Percentiles rank a stretch among this genome's conserved stretches.
These are phyloP conservation scores for Dendrobium chrysotoxum DNA, from an alignment of 106 monocot genomes.

Conservation along the genomic window DNA sequence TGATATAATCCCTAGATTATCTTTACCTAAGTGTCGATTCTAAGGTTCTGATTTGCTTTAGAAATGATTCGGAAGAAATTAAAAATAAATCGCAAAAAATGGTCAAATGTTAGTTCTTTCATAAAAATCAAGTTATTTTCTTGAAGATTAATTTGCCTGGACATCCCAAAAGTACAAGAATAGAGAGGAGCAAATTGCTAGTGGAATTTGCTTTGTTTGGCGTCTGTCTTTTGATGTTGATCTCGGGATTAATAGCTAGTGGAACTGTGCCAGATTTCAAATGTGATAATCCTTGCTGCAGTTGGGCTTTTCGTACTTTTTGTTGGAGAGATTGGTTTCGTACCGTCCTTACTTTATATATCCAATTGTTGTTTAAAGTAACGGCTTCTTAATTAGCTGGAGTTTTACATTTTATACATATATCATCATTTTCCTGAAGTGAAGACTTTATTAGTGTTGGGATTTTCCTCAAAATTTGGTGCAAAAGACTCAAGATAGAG, in stretches of 20 bases:
- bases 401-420: neutral
- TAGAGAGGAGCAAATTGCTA: slow-evolving; percentile 41
- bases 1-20: neutral
- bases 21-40: slow-evolving; percentile 24
- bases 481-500: neutral
- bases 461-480: neutral
- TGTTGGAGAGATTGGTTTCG: slow-evolving; percentile 84
- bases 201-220: slow-evolving; percentile 85
- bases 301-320: slow-evolving; percentile 53
- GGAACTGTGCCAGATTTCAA: slow-evolving; percentile 51
- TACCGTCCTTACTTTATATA: slow-evolving; percentile 50
- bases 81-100: slow-evolving; percentile 31
- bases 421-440: neutral
- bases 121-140: slow-evolving; percentile 37
- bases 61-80: slow-evolving; percentile 24
- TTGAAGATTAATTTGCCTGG: slow-evolving; percentile 36
- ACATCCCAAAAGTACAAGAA: slow-evolving; percentile 13
- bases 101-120: slow-evolving; percentile 41
- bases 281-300: slow-evolving; percentile 71
- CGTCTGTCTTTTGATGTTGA: slow-evolving; percentile 63
- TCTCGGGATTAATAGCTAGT: slow-evolving; percentile 29
- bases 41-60: slow-evolving; percentile 17
- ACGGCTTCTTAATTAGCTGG: neutral
- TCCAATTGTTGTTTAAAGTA: slow-evolving; percentile 41
- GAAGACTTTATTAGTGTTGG: neutral